These are phyloP conservation scores for Aspergillus baeticus DNA, from an alignment of 495 filamentous ascomycete species.

Conservation along the genomic window DNA sequence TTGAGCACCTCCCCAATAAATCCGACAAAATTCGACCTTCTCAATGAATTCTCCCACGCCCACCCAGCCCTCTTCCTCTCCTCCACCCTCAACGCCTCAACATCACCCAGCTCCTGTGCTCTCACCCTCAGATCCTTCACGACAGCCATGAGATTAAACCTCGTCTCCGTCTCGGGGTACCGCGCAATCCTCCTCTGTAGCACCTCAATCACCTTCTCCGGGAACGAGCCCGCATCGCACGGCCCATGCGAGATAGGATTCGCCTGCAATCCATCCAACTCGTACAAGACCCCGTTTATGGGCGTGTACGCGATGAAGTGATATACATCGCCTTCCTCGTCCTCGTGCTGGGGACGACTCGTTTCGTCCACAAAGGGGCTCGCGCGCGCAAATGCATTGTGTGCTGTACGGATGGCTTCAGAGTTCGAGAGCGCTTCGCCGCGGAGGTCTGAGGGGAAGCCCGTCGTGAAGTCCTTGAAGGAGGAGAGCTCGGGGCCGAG, in stretches of 20 bases:
- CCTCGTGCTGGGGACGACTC: conserved; percentile 54
- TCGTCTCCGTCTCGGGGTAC: conserved; percentile 83
- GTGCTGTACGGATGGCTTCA: conserved; percentile 83
- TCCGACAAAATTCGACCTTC: conserved; percentile 93
- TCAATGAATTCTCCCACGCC: conserved; percentile 94
- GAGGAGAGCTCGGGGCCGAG: conserved; percentile 64
- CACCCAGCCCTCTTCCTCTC: conserved; percentile 81
- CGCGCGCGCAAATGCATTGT: conserved; percentile 88
- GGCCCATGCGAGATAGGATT: conserved; percentile 85
- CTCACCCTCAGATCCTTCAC: conserved; percentile 72
- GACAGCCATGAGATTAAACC: conserved; percentile 95
- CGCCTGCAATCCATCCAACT: conserved; percentile 92
- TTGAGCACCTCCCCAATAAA: conserved; percentile 91
- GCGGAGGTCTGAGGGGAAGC: conserved; percentile 76
- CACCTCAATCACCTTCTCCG: conserved; percentile 81
- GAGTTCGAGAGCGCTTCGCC: conserved; percentile 67
- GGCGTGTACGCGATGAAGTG: conserved; percentile 97
- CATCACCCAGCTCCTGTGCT: conserved; percentile 81
- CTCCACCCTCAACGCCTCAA: conserved; percentile 73
- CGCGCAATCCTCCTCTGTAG: conserved; percentile 78
- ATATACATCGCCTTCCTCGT: conserved; percentile 75
- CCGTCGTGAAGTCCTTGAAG: conserved; percentile 90
- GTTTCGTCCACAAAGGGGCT: conserved; percentile 93
- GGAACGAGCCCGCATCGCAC: conserved; percentile 68
- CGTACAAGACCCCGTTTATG: conserved; percentile 77